Evolutionary conservation across 371 early-diverging fungal species (phyloP).

Genomic region (Mortierella sp.): DNA sequence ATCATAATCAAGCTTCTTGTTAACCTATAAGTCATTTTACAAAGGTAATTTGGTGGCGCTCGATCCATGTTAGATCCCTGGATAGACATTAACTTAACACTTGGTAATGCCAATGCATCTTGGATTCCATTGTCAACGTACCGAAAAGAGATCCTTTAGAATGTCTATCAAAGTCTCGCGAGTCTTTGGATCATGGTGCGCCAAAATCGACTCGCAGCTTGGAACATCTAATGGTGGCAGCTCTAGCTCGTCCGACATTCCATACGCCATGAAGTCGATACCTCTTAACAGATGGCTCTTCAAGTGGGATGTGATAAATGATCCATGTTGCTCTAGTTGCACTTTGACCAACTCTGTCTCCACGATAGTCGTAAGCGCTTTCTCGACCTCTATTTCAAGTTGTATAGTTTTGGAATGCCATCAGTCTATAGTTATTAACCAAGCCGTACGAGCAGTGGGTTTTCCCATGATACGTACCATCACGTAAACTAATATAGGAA

Average conservation of each 20-base stretch:
- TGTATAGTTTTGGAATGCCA: neutral
- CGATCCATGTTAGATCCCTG: no score
- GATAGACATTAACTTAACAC: no score
- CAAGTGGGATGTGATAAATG: constrained; percentile 64
- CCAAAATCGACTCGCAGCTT: constrained; percentile 67
- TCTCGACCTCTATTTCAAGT: constrained; percentile 69
- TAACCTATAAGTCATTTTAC: constrained; percentile 14
- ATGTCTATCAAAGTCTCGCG: constrained; percentile 37
- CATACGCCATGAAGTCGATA: constrained; percentile 72
- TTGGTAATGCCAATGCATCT: neutral
- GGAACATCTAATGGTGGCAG: constrained; percentile 69
- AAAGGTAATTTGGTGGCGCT: neutral
- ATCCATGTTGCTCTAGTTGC: constrained; percentile 65
- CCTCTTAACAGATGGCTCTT: constrained; percentile 65
- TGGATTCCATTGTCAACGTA: constrained; percentile 1
- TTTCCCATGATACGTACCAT: constrained; percentile 56
- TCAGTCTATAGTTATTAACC: neutral
- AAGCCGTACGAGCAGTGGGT: neutral
- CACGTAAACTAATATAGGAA: constrained; percentile 66
- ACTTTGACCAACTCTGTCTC: constrained; percentile 57
- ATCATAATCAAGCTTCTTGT: constrained; percentile 46
- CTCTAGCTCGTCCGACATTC: constrained; percentile 71
- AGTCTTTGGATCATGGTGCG: constrained; percentile 64
- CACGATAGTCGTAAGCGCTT: constrained; percentile 64
- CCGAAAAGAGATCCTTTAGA: constrained; percentile 46